Evolutionary conservation across 345 rosid genomes (phyloP), one percentile per base, ranked within the genome.

Genomic region (Dovyalis caffra): DNA sequence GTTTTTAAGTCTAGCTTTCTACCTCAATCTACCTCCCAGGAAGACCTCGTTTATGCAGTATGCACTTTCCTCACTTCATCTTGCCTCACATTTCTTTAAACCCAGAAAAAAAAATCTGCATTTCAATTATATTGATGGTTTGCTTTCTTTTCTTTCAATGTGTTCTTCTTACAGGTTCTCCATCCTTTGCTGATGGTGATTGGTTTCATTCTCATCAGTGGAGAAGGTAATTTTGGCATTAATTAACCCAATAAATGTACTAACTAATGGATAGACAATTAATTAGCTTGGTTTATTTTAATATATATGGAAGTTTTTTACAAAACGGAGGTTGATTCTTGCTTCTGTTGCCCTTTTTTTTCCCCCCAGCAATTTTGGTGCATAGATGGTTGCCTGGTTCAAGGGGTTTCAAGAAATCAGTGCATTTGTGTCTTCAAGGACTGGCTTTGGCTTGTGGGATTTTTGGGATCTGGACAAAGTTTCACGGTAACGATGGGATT

Each of bases 381-480:
- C 92, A 95, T 74, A 91, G 88, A 79, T 92, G 99, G 98, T 69
- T 92, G 76, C 96, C 97, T 64, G 97, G 94, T n/a, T 86, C 99
- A 51, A 90, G 93, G 82, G 88, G 78, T 70, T 73, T 81, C 79
- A 95, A 91, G 94, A 95, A 95, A 86, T 83, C 90, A 40, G 93
- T 89, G 69, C 99, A 95, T 81, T 75, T 95, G 76, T 80, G 91
- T 79, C 93, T 92, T 49, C 98, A 92, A 87, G 94, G 95, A 33
- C 73, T 92, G 79, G 98, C 99, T 74, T 84, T 95, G 84, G 94
- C 81, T 77, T 89, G 79, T 83, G 97, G 95, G 83, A 31, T 90
- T 26, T 89, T 89, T 72, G 99, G 99, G 71, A 88, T 95, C 43
- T 95, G 99, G 97, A 91, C 94, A 5, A 95, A 83, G 83, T 95